These are phyloP conservation scores for Boletus rex-veris DNA, from an alignment of 768 basidiomycete genomes.

Conservation along the genomic window DNA sequence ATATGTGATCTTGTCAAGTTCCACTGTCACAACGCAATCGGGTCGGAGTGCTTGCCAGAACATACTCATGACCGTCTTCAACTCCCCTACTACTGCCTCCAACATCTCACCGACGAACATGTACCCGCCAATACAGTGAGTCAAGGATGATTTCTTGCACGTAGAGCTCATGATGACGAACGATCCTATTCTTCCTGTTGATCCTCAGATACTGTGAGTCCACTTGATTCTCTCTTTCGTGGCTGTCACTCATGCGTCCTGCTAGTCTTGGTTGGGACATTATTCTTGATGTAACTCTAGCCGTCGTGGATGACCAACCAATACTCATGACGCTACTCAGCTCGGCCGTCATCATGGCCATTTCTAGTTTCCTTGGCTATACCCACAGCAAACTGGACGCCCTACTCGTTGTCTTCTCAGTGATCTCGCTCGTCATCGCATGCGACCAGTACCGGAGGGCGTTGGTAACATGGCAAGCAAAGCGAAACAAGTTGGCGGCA, in stretches of 20 bases:
- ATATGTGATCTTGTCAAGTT: no score
- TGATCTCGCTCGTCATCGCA: conserved; percentile 13
- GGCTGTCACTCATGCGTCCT: not conserved
- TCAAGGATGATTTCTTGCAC: not conserved
- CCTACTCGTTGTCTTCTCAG: conserved; percentile 14
- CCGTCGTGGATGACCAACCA: not conserved
- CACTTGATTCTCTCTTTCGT: not conserved
- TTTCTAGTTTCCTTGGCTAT: conserved; percentile 2
- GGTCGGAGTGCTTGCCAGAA: no score
- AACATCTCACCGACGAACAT: conserved; percentile 2
- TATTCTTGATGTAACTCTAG: conserved; percentile 18
- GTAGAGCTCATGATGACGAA: not conserved
- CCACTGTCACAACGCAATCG: no score
- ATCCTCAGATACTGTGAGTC: conserved; percentile 18
- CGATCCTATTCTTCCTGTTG: not conserved
- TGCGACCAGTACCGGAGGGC: conserved; percentile 23
- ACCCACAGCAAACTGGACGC: conserved; percentile 17
- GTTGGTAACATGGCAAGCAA: conserved; percentile 13
- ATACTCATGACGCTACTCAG: conserved; percentile 2
- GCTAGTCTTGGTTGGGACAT: conserved; percentile 16
- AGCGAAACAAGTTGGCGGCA: conserved; percentile 8
- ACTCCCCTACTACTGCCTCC: not conserved
- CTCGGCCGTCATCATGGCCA: conserved; percentile 17
- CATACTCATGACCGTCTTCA: not conserved
- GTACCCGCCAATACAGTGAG: conserved; percentile 17